Evolutionary conservation across 1,284 basidiomycete genomes (phyloP).

Genomic region (Leccinum laetum): DNA sequence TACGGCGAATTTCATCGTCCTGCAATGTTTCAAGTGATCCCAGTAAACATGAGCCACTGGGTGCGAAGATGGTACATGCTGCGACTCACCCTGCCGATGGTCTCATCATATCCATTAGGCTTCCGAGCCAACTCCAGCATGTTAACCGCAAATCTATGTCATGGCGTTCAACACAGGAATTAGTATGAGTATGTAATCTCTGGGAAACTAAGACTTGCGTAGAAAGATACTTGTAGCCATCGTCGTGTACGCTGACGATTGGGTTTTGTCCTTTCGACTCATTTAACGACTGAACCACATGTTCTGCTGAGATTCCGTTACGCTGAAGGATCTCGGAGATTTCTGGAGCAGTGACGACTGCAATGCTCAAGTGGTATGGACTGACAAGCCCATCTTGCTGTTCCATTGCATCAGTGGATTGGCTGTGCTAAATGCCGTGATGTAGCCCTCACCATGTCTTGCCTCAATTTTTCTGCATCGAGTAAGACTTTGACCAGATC

Average conservation of each 20-base stretch:
- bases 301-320: background rate
- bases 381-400: background rate
- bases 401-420: background rate
- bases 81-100: conserved; percentile 3
- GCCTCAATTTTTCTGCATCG: background rate
- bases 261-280: background rate
- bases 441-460: background rate
- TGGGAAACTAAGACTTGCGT: background rate
- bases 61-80: background rate
- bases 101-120: background rate
- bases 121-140: conserved; percentile 1
- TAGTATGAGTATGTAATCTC: background rate
- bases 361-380: background rate
- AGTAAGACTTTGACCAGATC: background rate
- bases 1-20: conserved; percentile 13
- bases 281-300: background rate
- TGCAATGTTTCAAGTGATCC: background rate
- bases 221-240: background rate
- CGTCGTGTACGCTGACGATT: background rate
- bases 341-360: background rate
- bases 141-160: background rate
- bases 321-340: background rate
- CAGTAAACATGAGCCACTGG: background rate
- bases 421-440: background rate
- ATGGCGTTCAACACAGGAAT: background rate